phyloP scores from a whole-genome alignment of 495 filamentous ascomycete species.

The Hyaloscypha hepaticicola region DNA sequence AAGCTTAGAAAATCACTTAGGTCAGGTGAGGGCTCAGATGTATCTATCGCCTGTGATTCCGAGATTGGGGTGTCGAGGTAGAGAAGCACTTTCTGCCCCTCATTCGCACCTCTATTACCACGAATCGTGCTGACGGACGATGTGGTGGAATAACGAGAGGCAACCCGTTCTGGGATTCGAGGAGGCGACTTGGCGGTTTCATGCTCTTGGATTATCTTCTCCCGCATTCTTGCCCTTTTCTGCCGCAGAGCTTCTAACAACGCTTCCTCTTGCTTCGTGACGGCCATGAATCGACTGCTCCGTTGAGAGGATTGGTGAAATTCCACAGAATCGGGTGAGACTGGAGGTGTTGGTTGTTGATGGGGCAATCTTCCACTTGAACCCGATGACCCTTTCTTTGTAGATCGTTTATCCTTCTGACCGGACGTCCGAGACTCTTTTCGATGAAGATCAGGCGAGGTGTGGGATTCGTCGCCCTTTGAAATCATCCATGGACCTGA shows the following conservation, averaged over 20 bases:
- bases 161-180: constrained; percentile 8
- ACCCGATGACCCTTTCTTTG: constrained; percentile 10
- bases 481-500: constrained; percentile 17
- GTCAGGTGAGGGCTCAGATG: constrained; percentile 31
- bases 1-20: constrained; percentile 32
- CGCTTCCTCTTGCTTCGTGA: constrained; percentile 82
- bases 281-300: constrained; percentile 73
- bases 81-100: constrained; percentile 21
- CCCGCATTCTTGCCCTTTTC: constrained; percentile 74
- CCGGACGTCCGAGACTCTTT: constrained; percentile 7
- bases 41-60: constrained; percentile 20
- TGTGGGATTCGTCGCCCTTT: neutral
- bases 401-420: constrained; percentile 8
- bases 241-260: constrained; percentile 77
- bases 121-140: constrained; percentile 17
- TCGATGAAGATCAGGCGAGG: neutral
- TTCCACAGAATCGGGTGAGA: constrained; percentile 48
- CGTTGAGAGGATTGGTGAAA: constrained; percentile 28
- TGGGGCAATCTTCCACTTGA: constrained; percentile 24
- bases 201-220: constrained; percentile 64
- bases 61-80: constrained; percentile 28
- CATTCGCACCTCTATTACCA: neutral
- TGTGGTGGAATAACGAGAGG: constrained; percentile 16
- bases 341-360: constrained; percentile 45
- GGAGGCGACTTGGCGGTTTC: constrained; percentile 29